phyloP scores from a whole-genome alignment of 768 basidiomycete genomes.

The Dentipellis sp. region DNA sequence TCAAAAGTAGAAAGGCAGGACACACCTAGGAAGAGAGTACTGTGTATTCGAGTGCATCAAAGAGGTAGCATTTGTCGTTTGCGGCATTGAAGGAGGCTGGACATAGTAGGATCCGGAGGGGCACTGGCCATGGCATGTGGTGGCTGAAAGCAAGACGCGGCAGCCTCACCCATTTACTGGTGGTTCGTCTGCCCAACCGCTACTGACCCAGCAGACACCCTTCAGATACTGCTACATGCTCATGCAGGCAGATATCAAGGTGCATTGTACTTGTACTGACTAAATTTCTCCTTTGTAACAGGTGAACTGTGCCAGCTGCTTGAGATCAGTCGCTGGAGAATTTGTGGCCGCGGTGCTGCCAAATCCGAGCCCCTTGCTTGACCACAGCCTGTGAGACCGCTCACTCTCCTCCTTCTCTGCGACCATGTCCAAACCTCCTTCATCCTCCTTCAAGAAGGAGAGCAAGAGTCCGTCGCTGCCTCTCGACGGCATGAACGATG shows the following conservation, averaged over 20 bases:
- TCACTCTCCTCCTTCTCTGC: not conserved
- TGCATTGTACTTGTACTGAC: not conserved
- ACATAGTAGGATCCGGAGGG: too few species aligned
- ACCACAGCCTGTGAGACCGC: not conserved
- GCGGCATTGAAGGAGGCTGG: too few species aligned
- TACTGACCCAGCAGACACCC: not conserved
- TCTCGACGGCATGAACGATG: not conserved
- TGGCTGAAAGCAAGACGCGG: not conserved
- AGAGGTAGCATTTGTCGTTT: too few species aligned
- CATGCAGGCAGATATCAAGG: not conserved
- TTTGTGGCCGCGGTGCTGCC: not conserved
- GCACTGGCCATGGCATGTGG: too few species aligned
- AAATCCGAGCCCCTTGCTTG: constrained; percentile 1
- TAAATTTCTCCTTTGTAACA: not conserved
- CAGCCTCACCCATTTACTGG: not conserved
- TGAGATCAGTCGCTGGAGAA: not conserved
- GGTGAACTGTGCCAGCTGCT: not conserved
- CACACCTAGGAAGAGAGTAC: too few species aligned
- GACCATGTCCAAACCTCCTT: constrained; percentile 21
- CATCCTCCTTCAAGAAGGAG: constrained; percentile 8
- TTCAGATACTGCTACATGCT: not conserved
- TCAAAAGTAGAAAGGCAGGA: too few species aligned
- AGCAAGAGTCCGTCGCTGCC: constrained; percentile 21
- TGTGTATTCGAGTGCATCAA: too few species aligned
- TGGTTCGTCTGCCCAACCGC: not conserved